Percentiles rank a stretch among this genome's conserved stretches.
phyloP scores from a whole-genome alignment of 805 yeast species.

The Candida incommunis region DNA sequence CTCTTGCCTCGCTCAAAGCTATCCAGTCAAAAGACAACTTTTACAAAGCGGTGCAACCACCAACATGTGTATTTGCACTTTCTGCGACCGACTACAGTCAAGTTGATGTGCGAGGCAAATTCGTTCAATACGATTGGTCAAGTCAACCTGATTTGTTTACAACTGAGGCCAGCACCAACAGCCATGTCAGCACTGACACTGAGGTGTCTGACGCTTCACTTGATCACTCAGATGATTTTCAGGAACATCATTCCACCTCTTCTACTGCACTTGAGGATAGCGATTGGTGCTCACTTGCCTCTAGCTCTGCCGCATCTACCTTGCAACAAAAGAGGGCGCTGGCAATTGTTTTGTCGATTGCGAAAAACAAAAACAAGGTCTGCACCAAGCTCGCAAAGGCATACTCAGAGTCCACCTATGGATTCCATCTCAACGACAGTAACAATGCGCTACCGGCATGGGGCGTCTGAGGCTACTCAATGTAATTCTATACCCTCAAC shows the following conservation, averaged over 20 bases:
- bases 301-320: too few relatives aligned
- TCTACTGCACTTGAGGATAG: too few relatives aligned
- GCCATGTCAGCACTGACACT: background rate
- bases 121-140: conserved; percentile 1
- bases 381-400: background rate
- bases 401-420: background rate
- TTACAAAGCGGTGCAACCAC: background rate
- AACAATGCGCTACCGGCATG: background rate
- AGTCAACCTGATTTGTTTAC: background rate
- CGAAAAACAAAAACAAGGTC: background rate
- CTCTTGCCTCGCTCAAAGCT: background rate
- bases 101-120: background rate
- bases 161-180: background rate
- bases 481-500: too few relatives aligned
- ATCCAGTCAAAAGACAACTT: background rate
- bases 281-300: too few relatives aligned
- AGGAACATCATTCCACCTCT: too few relatives aligned
- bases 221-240: too few relatives aligned
- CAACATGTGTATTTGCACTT: too few relatives aligned
- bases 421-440: background rate
- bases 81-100: too few relatives aligned
- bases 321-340: background rate
- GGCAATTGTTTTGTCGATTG: background rate
- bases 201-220: background rate
- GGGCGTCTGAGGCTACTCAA: background rate